Conservation (phyloP, 2,329 filamentous ascomycete species). For the Pyricularia sp. region DNA sequence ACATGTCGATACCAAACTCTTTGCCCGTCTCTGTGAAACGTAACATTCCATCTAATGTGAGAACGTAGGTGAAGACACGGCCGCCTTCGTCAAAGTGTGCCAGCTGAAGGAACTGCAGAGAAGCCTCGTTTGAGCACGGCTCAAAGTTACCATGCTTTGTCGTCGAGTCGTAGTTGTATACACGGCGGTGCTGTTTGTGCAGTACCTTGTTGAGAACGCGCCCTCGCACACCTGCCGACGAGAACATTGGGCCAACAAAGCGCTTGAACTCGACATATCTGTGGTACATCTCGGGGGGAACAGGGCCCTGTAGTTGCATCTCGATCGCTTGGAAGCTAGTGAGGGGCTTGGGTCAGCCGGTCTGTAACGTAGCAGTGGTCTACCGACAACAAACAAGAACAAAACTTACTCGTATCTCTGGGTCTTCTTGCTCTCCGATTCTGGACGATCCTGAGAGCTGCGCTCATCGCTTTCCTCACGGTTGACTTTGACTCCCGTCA, state of each 20-base stretch:
- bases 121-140: constrained; percentile 54
- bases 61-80: constrained; percentile 80
- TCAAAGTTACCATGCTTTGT: constrained; percentile 61
- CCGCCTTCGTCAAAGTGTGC: constrained; percentile 77
- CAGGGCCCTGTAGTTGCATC: constrained; percentile 73
- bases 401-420: constrained; percentile 62
- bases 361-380: neutral
- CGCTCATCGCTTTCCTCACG: constrained; percentile 32
- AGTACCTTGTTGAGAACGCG: constrained; percentile 71
- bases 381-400: neutral
- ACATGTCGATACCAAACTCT: constrained; percentile 84
- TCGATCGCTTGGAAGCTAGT: constrained; percentile 82
- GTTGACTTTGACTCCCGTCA: constrained; percentile 60
- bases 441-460: constrained; percentile 20
- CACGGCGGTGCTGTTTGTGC: constrained; percentile 76
- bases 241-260: constrained; percentile 83
- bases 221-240: constrained; percentile 61
- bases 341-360: neutral
- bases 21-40: constrained; percentile 93
- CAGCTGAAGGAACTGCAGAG: constrained; percentile 71
- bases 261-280: constrained; percentile 88
- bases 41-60: constrained; percentile 75
- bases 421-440: constrained; percentile 16
- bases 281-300: constrained; percentile 71
- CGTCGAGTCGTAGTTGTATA: constrained; percentile 75